Evolutionary conservation across 805 yeast species (phyloP), one percentile per base, ranked within the genome.

Genomic region (Saccharomycopsis babjevae): DNA sequence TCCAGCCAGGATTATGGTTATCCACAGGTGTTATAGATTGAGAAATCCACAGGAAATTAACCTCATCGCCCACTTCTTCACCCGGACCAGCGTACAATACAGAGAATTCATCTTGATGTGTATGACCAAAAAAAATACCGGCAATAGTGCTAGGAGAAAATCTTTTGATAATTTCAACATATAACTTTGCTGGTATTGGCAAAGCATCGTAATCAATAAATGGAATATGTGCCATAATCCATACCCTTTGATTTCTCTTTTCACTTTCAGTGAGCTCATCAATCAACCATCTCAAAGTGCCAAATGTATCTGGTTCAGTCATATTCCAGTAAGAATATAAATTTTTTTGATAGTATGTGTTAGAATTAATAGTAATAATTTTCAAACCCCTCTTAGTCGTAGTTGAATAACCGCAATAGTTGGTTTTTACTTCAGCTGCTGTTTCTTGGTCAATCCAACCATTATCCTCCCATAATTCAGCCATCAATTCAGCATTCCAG

Each of bases 211-310:
- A 60, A n/a, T 79, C 75, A 28, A 79, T 72, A 15, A 77, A 76
- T 54, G 92, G 89, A 59, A 86, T 82, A 69, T 86, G 91, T 22
- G 87, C 83, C 66, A 84, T 76, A 61, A 86, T 76, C 91, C 91
- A 86, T n/a, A 83, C 91, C 67, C 86, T 75, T 70, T 84, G 83
- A 57, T 80, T 81, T 8, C 73, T 74, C 40, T 66, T 61, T 70
- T 86, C 91, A 64, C 85, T 77, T 57, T 78, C 85, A n/a, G 79
- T 69, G 58, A 86, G 74, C 72, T 86, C 90, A 59, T 81, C 78
- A 57, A 83, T 78, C 63, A 86, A 71, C 68, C 84, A 86, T 65
- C 79, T 72, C 73, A 86, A 75, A 65, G 80, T 82, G 1, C 89
- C 90, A 67, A 84, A 84, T 28, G 79, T 75, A 66, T 85, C 89